Conservation (phyloP, 495 filamentous ascomycete genomes). For the Corynascus novoguineensis region DNA sequence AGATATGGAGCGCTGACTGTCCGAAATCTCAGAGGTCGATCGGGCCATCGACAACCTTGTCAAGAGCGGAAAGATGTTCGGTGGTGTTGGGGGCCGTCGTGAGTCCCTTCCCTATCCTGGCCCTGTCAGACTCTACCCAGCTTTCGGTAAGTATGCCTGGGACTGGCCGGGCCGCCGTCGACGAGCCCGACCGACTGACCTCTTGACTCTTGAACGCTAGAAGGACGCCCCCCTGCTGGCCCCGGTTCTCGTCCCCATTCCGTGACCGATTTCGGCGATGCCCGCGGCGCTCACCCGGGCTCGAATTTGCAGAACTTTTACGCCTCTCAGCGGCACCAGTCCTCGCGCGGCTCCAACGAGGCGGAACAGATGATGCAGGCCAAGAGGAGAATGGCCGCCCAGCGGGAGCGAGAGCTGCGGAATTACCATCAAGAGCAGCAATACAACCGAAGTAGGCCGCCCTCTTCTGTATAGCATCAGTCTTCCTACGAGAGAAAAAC, state of each 20-base stretch:
- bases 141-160: slow-evolving; percentile 43
- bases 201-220: slow-evolving; percentile 21
- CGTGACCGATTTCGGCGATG: slow-evolving; percentile 67
- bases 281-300: slow-evolving; percentile 64
- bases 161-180: slow-evolving; percentile 26
- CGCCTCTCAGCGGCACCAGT: slow-evolving; percentile 85
- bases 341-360: slow-evolving; percentile 77
- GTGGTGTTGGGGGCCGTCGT: slow-evolving; percentile 62
- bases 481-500: slow-evolving; percentile 48
- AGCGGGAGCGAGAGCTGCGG: slow-evolving; percentile 96
- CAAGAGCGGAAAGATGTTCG: slow-evolving; percentile 92
- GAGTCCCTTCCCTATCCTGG: slow-evolving; percentile 74
- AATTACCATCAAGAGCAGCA: slow-evolving; percentile 99
- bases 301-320: slow-evolving; percentile 91
- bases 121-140: slow-evolving; percentile 53
- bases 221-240: slow-evolving; percentile 39
- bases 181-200: slow-evolving; percentile 26
- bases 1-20: slow-evolving; percentile 17
- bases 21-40: slow-evolving; percentile 69
- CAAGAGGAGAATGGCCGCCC: slow-evolving; percentile 96
- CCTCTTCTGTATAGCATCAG: slow-evolving; percentile 55
- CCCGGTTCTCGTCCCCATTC: slow-evolving; percentile 68
- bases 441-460: slow-evolving; percentile 93
- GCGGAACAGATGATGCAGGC: slow-evolving; percentile 98
- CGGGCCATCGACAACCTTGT: slow-evolving; percentile 90